Evolutionary conservation across 1,139 yeast species (phyloP), one percentile per base, ranked within the genome.

Genomic region (Taiozyma sp.): DNA sequence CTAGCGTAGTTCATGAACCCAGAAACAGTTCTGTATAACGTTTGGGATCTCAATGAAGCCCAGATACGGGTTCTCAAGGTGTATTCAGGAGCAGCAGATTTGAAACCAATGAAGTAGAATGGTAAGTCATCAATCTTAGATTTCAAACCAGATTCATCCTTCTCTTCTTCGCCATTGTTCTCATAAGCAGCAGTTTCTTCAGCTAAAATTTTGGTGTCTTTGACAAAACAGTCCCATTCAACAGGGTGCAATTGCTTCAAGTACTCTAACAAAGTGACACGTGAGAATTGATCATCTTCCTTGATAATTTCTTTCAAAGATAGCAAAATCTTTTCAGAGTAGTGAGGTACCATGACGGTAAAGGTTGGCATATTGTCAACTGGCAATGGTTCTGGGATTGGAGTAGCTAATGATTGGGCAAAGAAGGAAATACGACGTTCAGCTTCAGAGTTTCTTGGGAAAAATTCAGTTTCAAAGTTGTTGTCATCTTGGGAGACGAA

Each of bases 331-430:
- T 95, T 93, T 78, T 93, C 99, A 56, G 97, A 83, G 75, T 93
- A 93, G 70, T 93, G 99, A 68, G 99, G 99, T 63, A 96, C 91
- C 74, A 93, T 80, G 49, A 93, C 99, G 48, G 98, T 90, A 70
- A 93, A 93, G 13, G 98, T 93, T 56, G 99, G 99, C 99, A 93
- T 93, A 76, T 93, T 93, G 73, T 93, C 99, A 61, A 93, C 97
- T 41, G 99, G 99, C 65, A 93, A 79, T 54, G 99, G 98, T 73
- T 93, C 98, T 57, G 96, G 96, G 64, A 93, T 91, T 60, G 99
- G 99, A 54, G 98, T 93, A 49, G 99, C 95, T 72, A 93, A 78
- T 26, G 98, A 91, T 73, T 93, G 99, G 53, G 99, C 99, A 74
- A 93, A 93, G 85, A 93, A 93, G 52, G 97, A 88, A 63, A 93